Evolutionary conservation across 2,329 filamentous ascomycete species (phyloP).

Genomic region (Penicillium sp.): DNA sequence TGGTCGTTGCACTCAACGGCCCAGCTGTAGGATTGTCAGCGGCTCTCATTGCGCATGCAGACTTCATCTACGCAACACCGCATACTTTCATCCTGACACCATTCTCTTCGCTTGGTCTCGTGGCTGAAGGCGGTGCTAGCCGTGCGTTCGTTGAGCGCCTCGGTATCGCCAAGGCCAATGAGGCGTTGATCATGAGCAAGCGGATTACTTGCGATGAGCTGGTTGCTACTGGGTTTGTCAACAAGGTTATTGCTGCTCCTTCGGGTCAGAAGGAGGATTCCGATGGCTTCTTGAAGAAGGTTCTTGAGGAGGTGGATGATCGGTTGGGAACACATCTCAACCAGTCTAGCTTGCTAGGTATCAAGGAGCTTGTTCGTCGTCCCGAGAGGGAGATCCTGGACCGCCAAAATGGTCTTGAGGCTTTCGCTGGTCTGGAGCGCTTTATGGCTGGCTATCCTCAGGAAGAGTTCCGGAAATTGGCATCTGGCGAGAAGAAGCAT

Average conservation of each 20-base stretch:
- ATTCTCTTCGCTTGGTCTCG: slow-evolving; percentile 85
- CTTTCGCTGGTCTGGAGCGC: slow-evolving; percentile 79
- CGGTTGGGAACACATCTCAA: slow-evolving; percentile 77
- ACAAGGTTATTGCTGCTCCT: slow-evolving; percentile 69
- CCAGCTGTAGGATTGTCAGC: slow-evolving; percentile 87
- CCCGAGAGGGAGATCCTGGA: slow-evolving; percentile 74
- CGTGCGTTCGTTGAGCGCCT: slow-evolving; percentile 77
- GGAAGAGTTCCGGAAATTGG: slow-evolving; percentile 83
- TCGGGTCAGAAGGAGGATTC: slow-evolving; percentile 61
- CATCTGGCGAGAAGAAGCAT: slow-evolving; percentile 87
- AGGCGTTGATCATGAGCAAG: slow-evolving; percentile 89
- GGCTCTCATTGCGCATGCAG: slow-evolving; percentile 77
- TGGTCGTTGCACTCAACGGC: slow-evolving; percentile 87
- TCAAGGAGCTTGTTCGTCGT: slow-evolving; percentile 79
- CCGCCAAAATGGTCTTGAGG: slow-evolving; percentile 76
- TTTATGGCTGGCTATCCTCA: slow-evolving; percentile 82
- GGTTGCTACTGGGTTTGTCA: slow-evolving; percentile 76
- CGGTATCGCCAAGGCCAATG: slow-evolving; percentile 80
- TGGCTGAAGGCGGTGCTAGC: slow-evolving; percentile 82
- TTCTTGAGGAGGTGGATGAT: slow-evolving; percentile 79
- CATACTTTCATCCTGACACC: slow-evolving; percentile 85
- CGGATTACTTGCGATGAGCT: slow-evolving; percentile 73
- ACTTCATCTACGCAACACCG: slow-evolving; percentile 88
- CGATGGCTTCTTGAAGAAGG: slow-evolving; percentile 68
- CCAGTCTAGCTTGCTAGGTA: slow-evolving; percentile 73